Evolutionary conservation across 2,329 filamentous ascomycete species (phyloP), one percentile per base, ranked within the genome.

Genomic region (Arthrinium puccinioides): DNA sequence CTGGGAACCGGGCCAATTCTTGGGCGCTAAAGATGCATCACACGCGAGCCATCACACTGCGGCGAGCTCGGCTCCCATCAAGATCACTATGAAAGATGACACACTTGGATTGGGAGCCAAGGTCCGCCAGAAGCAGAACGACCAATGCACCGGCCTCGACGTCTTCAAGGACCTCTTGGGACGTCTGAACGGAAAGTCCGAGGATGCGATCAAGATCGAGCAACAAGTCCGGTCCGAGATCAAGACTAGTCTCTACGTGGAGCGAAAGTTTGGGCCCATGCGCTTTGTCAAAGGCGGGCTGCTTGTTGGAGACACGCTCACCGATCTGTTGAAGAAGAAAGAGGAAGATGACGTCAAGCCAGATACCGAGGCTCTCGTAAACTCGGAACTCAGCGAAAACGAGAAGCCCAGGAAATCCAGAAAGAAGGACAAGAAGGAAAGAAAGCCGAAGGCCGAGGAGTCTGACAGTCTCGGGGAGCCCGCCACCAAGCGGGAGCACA

Each of bases 251-350:
- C 66, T 80, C 31, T 94, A 88, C 55, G 74, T 86, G 38, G 79
- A 83, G 48, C 72, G 76, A 51, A 86, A 81, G 60, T 89, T 81
- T 64, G 88, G 88, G 1, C 70, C 75, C 9, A 86, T 95, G 70
- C 77, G 81, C 33, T 98, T 98, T 60, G 82, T 98, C 18, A 79
- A 72, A 41, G 92, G 87, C n/a, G 92, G 90, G 0, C 73, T 88
- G 39, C 56, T 77, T 21, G 67, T 79, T 18, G 74, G 74, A 23
- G 72, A 78, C 44, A 67, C 76, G 50, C 68, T 76, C 34, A 63
- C 72, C 49, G 66, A 69, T 27, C 56, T 63, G 41, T 58, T 59
- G 36, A 59, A 60, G 39, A 56, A 57, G 14, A 38, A 47, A 44
- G 18, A 55, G 53, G 31, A 43, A 47, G 14, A 39, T 42, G 36